These are phyloP conservation scores for Triticum timopheevii DNA, from an alignment of 176 grass and related monocot species.

Conservation along the genomic window DNA sequence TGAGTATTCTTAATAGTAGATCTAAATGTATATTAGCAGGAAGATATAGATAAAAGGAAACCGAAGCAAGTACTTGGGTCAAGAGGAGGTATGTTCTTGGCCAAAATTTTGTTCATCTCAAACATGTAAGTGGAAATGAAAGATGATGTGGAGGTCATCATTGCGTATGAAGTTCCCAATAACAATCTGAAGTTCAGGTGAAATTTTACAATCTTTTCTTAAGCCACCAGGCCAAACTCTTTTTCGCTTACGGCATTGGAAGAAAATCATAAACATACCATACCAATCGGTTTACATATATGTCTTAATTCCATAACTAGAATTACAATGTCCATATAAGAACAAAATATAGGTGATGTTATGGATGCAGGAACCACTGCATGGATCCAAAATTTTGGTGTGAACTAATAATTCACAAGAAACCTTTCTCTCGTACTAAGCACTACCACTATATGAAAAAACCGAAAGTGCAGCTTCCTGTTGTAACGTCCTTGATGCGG, in stretches of 20 bases:
- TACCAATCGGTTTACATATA: no score
- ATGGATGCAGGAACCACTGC: neutral
- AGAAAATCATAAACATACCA: conserved; percentile 16
- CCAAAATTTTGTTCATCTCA: conserved; percentile 98
- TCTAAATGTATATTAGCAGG: conserved; percentile 10
- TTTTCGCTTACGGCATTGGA: conserved; percentile 62
- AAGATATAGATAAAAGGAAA: conserved; percentile 24
- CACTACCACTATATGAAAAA: no score
- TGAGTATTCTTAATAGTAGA: neutral
- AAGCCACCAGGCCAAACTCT: conserved; percentile 84
- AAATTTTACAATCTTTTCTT: conserved; percentile 93
- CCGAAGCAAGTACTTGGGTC: conserved; percentile 50
- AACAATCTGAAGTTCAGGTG: conserved; percentile 88
- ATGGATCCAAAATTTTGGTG: neutral
- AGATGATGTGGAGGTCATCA: conserved; percentile 80
- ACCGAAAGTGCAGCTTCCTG: no score
- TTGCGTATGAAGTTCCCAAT: conserved; percentile 92
- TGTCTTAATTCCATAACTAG: neutral
- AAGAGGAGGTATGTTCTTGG: conserved; percentile 83
- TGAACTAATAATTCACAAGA: no score
- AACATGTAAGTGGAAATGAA: conserved; percentile 96
- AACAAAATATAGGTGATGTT: neutral
- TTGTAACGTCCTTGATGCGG: no score
- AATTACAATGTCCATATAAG: neutral
- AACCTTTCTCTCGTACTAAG: no score